Base-by-base conservation (phyloP, 2,329 filamentous ascomycete genomes). In the Neopestalotiopsis sp. region DNA sequence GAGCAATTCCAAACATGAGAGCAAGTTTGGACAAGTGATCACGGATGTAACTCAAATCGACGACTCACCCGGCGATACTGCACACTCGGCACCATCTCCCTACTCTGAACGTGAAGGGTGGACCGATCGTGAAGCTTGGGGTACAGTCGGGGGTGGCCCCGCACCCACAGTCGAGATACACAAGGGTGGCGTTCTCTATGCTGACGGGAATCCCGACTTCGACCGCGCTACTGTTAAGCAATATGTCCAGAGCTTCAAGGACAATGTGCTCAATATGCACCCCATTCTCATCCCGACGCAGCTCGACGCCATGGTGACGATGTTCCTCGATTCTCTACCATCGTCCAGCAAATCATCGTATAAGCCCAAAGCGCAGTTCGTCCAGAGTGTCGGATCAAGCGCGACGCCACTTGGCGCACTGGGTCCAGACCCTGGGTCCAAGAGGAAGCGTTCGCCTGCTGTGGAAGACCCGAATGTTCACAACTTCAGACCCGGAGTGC, bases 181-280 rank as follows among this genome's bases (percentile, higher is more conserved):
- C 57, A 83, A 74, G 73, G 81, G 77, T 59, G 78, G 85, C 80
- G 61, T 79, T 79, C 62, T 79, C 76, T 68, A 75, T 77, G 67
- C 75, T 5, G 82, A 86, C 61, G 86, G 86, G 6, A 86, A 85
- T 61, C 86, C 88, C 1, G 87, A 90, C 73, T 87, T 90, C 70
- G 83, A 82, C 5, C 81, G 85, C 65, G 70, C 73, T 0, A 86
- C 80, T 42, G 87, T 91, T 0, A 84, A 82, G 80, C 74, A 74
- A 53, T 88, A 90, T 69, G 87, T 90, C 12, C 74, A 84, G 56
- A 87, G 85, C 71, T 91, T 89, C 77, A 86, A 89, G 76, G 81
- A 86, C 0, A 83, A 91, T 72, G 89, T 91, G 40, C 84, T 91
- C 65, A 90, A 86, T 71, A 89, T 91, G 86, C 89, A 91, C 71